A percentile compares a stretch with the other conserved stretches of the same genome.
Conservation (phyloP, 768 basidiomycete species). For the Amanita inopinata region DNA sequence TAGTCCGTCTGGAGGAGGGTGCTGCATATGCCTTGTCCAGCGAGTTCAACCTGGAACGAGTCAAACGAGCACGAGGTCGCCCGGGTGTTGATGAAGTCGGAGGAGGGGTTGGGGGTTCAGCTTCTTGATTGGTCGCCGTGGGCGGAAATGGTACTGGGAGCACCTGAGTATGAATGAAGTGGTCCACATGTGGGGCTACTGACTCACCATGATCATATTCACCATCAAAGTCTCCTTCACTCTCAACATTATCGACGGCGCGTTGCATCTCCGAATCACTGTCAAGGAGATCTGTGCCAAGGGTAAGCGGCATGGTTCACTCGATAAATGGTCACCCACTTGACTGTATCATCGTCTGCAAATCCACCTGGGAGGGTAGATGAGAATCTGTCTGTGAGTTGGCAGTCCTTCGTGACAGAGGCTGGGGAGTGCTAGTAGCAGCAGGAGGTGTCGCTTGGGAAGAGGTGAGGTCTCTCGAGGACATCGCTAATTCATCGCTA, state of each 20-base stretch:
- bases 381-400: conserved; percentile 22
- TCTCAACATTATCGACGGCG: conserved; percentile 46
- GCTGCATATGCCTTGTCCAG: conserved; percentile 6
- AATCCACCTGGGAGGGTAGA: conserved; percentile 22
- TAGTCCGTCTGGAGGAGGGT: neutral
- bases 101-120: conserved; percentile 1
- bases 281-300: conserved; percentile 47
- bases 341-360: conserved; percentile 28
- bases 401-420: conserved; percentile 44
- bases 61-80: conserved; percentile 7
- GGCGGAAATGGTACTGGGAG: conserved; percentile 15
- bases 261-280: conserved; percentile 67
- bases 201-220: conserved; percentile 4
- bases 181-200: no score
- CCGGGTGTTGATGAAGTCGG: conserved; percentile 5
- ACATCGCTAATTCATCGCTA: conserved; percentile 29
- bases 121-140: neutral
- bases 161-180: neutral
- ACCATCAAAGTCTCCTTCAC: conserved; percentile 25
- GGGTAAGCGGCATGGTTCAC: conserved; percentile 10
- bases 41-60: conserved; percentile 5
- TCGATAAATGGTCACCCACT: conserved; percentile 28
- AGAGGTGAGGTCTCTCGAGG: conserved; percentile 28
- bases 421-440: conserved; percentile 47
- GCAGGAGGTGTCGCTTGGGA: conserved; percentile 34